Base-by-base conservation (phyloP, 352 stramenopile genomes). In the Globisporangium okanoganense region DNA sequence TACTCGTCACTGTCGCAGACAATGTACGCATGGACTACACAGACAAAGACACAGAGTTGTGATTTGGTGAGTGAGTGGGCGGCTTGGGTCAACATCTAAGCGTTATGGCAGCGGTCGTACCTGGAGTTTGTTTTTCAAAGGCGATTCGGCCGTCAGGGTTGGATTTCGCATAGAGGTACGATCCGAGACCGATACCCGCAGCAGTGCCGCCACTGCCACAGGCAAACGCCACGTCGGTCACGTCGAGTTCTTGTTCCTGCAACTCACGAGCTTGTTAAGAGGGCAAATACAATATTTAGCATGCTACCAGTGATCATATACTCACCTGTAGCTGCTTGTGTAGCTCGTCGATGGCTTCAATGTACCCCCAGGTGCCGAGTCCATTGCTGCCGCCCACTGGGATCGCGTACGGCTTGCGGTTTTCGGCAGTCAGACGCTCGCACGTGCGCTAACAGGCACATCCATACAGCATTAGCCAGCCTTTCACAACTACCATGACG, bases 301-400 rank as follows among this genome's bases (percentile, higher is more conserved):
- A 43, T n/a, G 0, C 36, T 12, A n/a, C 16, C 12, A 43, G 36
- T 18, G 38, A 25, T 6, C 8, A 49, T 18, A 25, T 48, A 20
- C 51, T 2, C 9, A 60, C 80, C 66, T 88, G 58, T 8, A 92
- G 58, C 62, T 94, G 85, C 33, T 85, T 77, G 52, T 91, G 75
- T 43, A 94, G 79, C 77, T 98, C 94, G 52, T 97, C 79, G 12
- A 97, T 88, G 8, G 77, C 91, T 64, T 98, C 69, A 38, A 98
- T 82, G 66, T 98, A 98, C 4, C 94, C 94, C 90, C 90, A 98
- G 41, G 82, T 97, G 29, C 94, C 94, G 16, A 98, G 58, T 8
- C 79, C 92, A 75, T 97, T 98, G 65, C 88, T 97, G 5, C 94
- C 94, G 24, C 87, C 87, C 2, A 96, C 83, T 9, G 87, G 87